Percentiles rank a stretch among this genome's conserved stretches.
Conservation (phyloP, 345 rosid genomes). For the Moricandia moricandioides region DNA sequence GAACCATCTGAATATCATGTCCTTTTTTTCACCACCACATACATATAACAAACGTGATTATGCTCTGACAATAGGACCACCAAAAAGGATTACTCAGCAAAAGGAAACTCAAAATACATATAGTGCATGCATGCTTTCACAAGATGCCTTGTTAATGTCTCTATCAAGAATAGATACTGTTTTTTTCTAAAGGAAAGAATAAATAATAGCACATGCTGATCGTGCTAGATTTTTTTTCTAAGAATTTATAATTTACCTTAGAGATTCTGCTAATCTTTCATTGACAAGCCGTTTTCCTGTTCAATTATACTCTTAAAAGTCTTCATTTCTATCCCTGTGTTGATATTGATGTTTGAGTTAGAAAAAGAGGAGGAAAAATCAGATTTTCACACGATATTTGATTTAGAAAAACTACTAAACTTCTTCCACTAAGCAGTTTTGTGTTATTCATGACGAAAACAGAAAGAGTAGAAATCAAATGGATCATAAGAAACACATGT, state of each 20-base stretch:
- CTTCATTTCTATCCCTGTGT: conserved; percentile 13
- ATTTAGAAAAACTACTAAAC: conserved; percentile 9
- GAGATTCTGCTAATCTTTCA: background rate
- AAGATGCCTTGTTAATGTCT: conserved; percentile 20
- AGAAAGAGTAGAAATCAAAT: conserved; percentile 17
- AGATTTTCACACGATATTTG: conserved; percentile 3
- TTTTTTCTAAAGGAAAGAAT: background rate
- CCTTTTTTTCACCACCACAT: conserved; percentile 15
- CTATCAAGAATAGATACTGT: conserved; percentile 31
- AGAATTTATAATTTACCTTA: background rate
- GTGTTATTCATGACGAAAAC: background rate
- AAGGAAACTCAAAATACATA: background rate
- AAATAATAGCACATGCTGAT: conserved; percentile 19
- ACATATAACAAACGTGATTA: conserved; percentile 15
- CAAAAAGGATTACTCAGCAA: background rate
- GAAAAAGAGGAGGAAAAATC: background rate
- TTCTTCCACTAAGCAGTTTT: conserved; percentile 15
- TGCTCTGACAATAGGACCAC: conserved; percentile 24
- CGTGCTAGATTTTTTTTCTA: background rate
- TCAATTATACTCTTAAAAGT: background rate
- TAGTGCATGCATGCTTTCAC: conserved; percentile 23
- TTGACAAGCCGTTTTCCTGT: background rate
- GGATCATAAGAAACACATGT: conserved; percentile 28
- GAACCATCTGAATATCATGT: background rate
- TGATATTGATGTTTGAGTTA: conserved; percentile 20